These are phyloP conservation scores for Calonectria fujianensis DNA, from an alignment of 2,329 filamentous ascomycete species.

Conservation along the genomic window DNA sequence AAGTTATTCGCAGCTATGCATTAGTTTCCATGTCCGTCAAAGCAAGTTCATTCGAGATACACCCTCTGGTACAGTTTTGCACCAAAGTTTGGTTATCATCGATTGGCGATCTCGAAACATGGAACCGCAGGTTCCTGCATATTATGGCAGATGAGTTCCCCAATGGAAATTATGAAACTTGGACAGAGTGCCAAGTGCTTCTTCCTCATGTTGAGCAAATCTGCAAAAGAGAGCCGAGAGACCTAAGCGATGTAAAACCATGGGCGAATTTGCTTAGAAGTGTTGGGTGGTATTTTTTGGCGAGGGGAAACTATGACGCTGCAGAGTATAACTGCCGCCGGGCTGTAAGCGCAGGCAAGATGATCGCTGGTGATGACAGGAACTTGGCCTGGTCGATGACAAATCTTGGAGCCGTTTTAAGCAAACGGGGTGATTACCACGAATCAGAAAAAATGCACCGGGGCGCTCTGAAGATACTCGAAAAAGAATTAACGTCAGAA, in stretches of 20 bases:
- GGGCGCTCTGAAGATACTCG: not conserved
- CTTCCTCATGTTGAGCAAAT: not conserved
- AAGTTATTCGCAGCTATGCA: constrained; percentile 40
- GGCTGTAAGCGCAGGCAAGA: not conserved
- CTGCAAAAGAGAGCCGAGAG: not conserved
- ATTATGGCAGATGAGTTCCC: not conserved
- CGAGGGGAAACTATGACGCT: constrained; percentile 40
- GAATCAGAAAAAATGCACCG: constrained; percentile 43
- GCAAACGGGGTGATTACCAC: not conserved
- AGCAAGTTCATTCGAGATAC: constrained; percentile 28
- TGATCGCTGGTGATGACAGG: no score
- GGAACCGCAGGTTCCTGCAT: not conserved
- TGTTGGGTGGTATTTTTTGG: not conserved
- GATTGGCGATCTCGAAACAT: not conserved
- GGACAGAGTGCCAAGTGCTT: not conserved
- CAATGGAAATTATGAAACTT: not conserved
- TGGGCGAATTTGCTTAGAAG: not conserved
- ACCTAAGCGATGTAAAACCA: not conserved
- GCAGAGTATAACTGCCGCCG: constrained; percentile 31
- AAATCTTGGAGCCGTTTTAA: not conserved
- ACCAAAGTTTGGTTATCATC: constrained; percentile 12
- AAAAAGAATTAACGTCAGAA: not conserved
- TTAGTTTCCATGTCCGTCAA: constrained; percentile 10
- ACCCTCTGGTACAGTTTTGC: constrained; percentile 20
- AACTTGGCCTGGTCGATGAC: rapidly evolving